Conservation (phyloP, 257 asterid species). For the Lavandula angustifolia region DNA sequence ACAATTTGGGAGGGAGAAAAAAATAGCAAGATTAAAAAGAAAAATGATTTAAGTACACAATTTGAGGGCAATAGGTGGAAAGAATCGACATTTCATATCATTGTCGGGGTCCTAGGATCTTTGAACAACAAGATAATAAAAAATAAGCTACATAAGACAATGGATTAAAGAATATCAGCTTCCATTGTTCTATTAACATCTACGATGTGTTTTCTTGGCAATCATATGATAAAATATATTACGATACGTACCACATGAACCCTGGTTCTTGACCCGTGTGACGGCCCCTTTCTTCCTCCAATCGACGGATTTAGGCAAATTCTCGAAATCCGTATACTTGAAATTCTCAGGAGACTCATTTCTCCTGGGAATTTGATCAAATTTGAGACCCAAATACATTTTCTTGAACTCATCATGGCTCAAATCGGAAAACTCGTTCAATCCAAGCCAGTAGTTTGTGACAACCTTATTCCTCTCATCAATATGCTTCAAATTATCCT, state of each 20-base stretch:
- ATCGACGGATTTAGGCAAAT: conserved; percentile 57
- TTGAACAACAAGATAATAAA: no score
- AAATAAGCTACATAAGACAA: no score
- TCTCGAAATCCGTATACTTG: conserved; percentile 44
- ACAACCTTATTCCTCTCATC: conserved; percentile 59
- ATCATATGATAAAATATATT: no score
- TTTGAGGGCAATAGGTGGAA: no score
- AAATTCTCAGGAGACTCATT: conserved; percentile 32
- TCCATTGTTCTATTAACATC: no score
- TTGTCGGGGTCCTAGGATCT: no score
- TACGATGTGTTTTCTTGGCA: no score
- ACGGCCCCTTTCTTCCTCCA: conserved; percentile 80
- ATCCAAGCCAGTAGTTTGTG: conserved; percentile 62
- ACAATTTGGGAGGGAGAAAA: no score
- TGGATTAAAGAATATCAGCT: no score
- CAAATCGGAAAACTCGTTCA: conserved; percentile 66
- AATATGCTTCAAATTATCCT: conserved; percentile 61
- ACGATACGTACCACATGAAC: conserved; percentile 51
- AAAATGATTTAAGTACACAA: no score
- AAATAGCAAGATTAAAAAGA: no score
- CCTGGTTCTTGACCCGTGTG: conserved; percentile 63
- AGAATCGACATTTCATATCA: no score
- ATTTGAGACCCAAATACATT: conserved; percentile 58
- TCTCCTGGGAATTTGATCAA: conserved; percentile 29
- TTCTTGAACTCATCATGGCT: conserved; percentile 64